Base-by-base conservation (phyloP, 179 eudicot species). In the Camellia oleifera region DNA sequence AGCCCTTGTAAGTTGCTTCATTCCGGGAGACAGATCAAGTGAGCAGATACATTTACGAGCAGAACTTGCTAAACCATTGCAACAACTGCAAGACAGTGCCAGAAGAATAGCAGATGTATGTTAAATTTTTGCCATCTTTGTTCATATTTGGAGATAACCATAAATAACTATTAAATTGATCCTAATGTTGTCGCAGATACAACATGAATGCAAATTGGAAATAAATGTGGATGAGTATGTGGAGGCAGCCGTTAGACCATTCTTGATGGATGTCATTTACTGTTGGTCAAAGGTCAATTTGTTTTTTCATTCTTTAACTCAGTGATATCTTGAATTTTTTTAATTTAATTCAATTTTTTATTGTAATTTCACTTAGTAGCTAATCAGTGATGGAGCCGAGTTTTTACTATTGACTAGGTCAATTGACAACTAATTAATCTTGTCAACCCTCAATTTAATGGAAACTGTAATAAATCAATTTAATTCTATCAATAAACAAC, bases 41-140 rank as follows among this genome's bases (percentile, higher is more conserved):
- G 99, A 97, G 81, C 98, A 94, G 82, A 94, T 94, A 81, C 93
- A 97, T 69, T 82, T 97, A 79, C 85, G 97, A 87, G 89, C 91
- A 32, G 99, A 94, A 81, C 97, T 97, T 79, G 91, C 91, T 65
- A 92, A 89, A 83, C 99, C 99, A 45, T 78, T 96, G 77, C 98
- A 92, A 78, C 99, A 96, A 83, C 97, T 96, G 79, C 99, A 94
- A 84, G 97, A 96, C 63, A 92, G 94, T 88, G 99, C 99, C 60
- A 89, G 97, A 86, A 89, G 90, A 89, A 96, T 94, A 82, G 98
- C 99, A 14, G 97, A 96, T 95, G 99, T 94, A 52, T 15, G 44
- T 77, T 44, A 40, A 48, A 7, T 79, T 68, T 1, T 42, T 65
- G 40, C 46, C 12, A 17, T 4, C 2, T 58, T 66, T 44, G 15